These are phyloP conservation scores for Aureobasidium vineae DNA, from an alignment of 2,329 filamentous ascomycete genomes.

Conservation along the genomic window DNA sequence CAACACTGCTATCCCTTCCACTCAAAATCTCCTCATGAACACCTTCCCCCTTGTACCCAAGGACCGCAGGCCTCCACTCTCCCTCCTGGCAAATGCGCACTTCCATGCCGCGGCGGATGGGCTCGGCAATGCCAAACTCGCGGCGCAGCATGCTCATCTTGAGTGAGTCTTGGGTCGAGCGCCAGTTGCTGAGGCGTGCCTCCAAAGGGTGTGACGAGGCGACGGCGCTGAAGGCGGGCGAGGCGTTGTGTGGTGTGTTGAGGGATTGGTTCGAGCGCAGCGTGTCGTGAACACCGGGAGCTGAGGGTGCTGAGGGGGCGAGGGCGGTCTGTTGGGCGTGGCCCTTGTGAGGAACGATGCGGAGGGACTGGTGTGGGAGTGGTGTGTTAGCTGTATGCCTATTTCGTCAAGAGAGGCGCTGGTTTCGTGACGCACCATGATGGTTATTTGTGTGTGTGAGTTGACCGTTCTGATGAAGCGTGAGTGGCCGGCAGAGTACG, in stretches of 20 bases:
- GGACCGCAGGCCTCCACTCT: conserved; percentile 72
- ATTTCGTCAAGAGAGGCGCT: neutral
- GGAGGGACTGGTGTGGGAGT: conserved; percentile 54
- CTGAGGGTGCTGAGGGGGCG: conserved; percentile 76
- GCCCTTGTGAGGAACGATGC: conserved; percentile 72
- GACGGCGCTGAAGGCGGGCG: conserved; percentile 41
- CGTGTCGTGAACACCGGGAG: conserved; percentile 89
- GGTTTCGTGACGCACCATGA: conserved; percentile 25
- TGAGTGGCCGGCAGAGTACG: neutral
- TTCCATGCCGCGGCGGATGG: conserved; percentile 91
- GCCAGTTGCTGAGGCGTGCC: conserved; percentile 83
- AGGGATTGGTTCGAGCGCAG: conserved; percentile 78
- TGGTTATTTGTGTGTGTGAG: conserved; percentile 1
- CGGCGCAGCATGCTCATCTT: conserved; percentile 87
- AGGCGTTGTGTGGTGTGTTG: conserved; percentile 43
- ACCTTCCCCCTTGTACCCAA: conserved; percentile 54
- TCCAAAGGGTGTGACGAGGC: conserved; percentile 84
- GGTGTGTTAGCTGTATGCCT: conserved; percentile 5
- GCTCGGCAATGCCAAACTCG: conserved; percentile 89
- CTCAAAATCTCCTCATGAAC: conserved; percentile 88
- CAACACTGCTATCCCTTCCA: conserved; percentile 72
- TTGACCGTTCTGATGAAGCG: neutral
- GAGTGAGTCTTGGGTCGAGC: conserved; percentile 78
- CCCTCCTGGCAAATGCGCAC: conserved; percentile 79
- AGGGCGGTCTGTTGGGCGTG: conserved; percentile 61